These are phyloP conservation scores for Neolentinus lepideus DNA, from an alignment of 1,284 basidiomycete species.

Conservation along the genomic window DNA sequence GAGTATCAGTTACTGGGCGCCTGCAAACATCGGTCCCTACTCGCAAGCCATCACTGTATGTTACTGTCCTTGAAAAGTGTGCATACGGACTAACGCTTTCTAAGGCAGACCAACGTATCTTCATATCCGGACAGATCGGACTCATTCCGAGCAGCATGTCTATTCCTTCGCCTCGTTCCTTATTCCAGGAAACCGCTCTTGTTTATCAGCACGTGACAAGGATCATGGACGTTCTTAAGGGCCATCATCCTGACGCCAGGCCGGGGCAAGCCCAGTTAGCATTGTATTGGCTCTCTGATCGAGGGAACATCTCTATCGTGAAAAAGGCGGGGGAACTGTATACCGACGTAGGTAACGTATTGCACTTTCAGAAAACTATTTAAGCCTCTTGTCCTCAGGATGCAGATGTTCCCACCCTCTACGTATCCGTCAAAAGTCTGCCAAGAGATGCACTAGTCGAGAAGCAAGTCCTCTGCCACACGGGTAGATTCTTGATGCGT, in stretches of 20 bases:
- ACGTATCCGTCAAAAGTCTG: conserved; percentile 62
- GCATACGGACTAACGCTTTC: conserved; percentile 1
- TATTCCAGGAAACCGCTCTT: conserved; percentile 65
- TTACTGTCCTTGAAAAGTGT: conserved; percentile 7
- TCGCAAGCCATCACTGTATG: conserved; percentile 85
- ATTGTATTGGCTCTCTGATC: conserved; percentile 58
- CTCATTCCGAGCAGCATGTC: conserved; percentile 71
- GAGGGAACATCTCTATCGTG: conserved; percentile 32
- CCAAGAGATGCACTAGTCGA: conserved; percentile 74
- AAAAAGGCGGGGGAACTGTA: conserved; percentile 33
- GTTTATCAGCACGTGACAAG: conserved; percentile 78
- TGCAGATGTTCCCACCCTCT: conserved; percentile 42
- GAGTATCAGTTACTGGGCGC: conserved; percentile 95
- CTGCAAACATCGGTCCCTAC: conserved; percentile 98
- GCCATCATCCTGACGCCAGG: conserved; percentile 54
- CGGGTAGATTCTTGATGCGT: conserved; percentile 40
- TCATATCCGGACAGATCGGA: conserved; percentile 94
- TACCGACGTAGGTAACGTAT: conserved; percentile 17
- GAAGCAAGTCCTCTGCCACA: conserved; percentile 66
- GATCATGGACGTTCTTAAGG: conserved; percentile 53
- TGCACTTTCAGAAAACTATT: neutral
- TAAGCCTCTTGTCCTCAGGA: conserved; percentile 11
- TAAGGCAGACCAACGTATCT: conserved; percentile 68
- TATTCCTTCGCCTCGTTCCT: conserved; percentile 53
- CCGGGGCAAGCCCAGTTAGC: conserved; percentile 50